phyloP scores from a whole-genome alignment of 371 early-diverging fungal species.

The Circinella minor region DNA sequence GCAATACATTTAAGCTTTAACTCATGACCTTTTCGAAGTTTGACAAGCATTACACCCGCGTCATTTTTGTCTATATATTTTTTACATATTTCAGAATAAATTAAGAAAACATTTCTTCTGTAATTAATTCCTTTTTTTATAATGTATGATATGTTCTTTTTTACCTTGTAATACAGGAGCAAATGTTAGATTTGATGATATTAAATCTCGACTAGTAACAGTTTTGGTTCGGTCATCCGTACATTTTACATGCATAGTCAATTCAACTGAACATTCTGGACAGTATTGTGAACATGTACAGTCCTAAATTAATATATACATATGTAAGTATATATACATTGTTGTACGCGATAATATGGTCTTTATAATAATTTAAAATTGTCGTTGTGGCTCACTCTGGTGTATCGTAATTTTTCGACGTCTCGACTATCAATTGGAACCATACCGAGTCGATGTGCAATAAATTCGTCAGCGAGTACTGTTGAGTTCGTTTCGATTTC shows the following conservation, averaged over 20 bases:
- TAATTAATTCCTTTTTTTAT: neutral
- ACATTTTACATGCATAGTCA: slow-evolving; percentile 86
- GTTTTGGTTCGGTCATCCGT: slow-evolving; percentile 73
- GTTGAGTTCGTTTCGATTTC: slow-evolving; percentile 96
- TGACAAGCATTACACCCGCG: slow-evolving; percentile 87
- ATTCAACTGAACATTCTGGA: slow-evolving; percentile 88
- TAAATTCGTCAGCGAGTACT: slow-evolving; percentile 97
- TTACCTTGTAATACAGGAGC: slow-evolving; percentile 76
- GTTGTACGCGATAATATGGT: no score
- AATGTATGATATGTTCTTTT: neutral
- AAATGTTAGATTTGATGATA: slow-evolving; percentile 79
- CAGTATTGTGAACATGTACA: slow-evolving; percentile 93
- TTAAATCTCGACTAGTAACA: slow-evolving; percentile 86
- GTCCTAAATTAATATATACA: slow-evolving; percentile 56
- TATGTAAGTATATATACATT: no score
- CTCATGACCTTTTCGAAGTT: slow-evolving; percentile 93
- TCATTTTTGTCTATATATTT: slow-evolving; percentile 63
- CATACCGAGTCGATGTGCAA: slow-evolving; percentile 98
- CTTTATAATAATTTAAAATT: neutral
- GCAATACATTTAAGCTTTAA: slow-evolving; percentile 87
- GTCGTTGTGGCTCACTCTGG: slow-evolving; percentile 54
- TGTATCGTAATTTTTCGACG: slow-evolving; percentile 83
- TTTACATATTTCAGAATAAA: slow-evolving; percentile 6
- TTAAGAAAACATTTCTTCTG: neutral
- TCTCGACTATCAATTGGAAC: slow-evolving; percentile 89